Evolutionary conservation across 2,329 filamentous ascomycete species (phyloP).

Genomic region (Cercospora janseana): DNA sequence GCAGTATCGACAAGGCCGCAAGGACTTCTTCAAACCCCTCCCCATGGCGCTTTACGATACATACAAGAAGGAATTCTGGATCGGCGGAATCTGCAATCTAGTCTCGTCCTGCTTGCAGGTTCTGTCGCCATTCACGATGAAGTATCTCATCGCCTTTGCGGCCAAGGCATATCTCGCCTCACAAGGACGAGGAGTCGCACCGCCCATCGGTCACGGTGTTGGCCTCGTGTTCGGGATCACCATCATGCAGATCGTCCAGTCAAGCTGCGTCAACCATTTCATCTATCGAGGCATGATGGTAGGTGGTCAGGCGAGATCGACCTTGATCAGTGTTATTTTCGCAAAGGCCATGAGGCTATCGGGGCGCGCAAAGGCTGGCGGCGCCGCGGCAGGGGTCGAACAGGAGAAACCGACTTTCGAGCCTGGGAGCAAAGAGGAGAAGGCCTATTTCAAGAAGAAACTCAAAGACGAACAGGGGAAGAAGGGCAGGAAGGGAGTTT

Average conservation of each 20-base stretch:
- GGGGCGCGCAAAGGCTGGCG: conserved; percentile 81
- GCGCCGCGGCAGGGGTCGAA: conserved; percentile 47
- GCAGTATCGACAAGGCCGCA: conserved; percentile 66
- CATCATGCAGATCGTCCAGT: conserved; percentile 79
- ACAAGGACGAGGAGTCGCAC: conserved; percentile 54
- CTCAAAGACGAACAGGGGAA: conserved; percentile 41
- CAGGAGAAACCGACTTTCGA: conserved; percentile 42
- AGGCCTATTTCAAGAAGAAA: conserved; percentile 52
- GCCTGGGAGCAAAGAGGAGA: conserved; percentile 51
- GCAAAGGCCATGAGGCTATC: conserved; percentile 91
- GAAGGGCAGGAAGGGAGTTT: conserved; percentile 50
- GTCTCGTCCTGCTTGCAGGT: conserved; percentile 70
- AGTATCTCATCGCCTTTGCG: conserved; percentile 84
- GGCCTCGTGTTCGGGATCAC: conserved; percentile 83
- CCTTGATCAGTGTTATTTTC: conserved; percentile 82
- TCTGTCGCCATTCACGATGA: conserved; percentile 77
- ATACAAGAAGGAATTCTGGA: conserved; percentile 78
- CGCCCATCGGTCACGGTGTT: conserved; percentile 71
- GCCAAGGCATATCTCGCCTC: conserved; percentile 69
- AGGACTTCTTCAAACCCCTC: conserved; percentile 59
- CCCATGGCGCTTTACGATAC: conserved; percentile 82
- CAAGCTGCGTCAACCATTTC: conserved; percentile 81
- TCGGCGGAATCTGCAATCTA: conserved; percentile 77
- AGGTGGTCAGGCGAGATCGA: conserved; percentile 77
- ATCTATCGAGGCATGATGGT: conserved; percentile 90